These are phyloP conservation scores for Pezicula rhizophila DNA, from an alignment of 2,329 filamentous ascomycete genomes.

Conservation along the genomic window DNA sequence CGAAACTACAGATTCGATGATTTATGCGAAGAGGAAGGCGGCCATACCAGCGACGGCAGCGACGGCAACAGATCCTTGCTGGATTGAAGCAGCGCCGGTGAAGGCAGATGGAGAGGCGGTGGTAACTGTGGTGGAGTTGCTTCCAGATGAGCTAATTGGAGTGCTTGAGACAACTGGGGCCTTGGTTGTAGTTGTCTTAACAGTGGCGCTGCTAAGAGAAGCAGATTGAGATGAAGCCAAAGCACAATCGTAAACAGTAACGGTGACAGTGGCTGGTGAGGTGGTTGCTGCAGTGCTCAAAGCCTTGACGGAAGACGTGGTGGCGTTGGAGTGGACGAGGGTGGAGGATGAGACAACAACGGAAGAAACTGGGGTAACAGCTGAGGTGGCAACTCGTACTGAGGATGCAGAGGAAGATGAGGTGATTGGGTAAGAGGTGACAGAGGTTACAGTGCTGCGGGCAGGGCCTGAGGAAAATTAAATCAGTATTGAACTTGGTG, in stretches of 20 bases:
- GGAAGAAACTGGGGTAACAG: background rate
- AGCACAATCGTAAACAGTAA: constrained; percentile 15
- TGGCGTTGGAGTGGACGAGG: constrained; percentile 25
- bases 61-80: constrained; percentile 27
- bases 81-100: constrained; percentile 24
- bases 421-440: constrained; percentile 15
- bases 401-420: constrained; percentile 1
- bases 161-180: constrained; percentile 17
- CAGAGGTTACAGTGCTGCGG: constrained; percentile 16
- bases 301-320: constrained; percentile 17
- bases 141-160: constrained; percentile 10
- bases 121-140: constrained; percentile 10
- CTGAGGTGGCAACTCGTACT: background rate
- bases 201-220: background rate
- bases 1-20: constrained; percentile 6
- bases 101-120: constrained; percentile 11
- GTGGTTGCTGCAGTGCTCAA: constrained; percentile 16
- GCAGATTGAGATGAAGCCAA: constrained; percentile 17
- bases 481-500: background rate
- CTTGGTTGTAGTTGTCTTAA: constrained; percentile 17
- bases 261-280: constrained; percentile 22
- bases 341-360: constrained; percentile 10
- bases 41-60: constrained; percentile 17
- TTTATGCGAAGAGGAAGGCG: constrained; percentile 28
- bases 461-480: constrained; percentile 10